Evolutionary conservation across 495 filamentous ascomycete genomes (phyloP).

Genomic region (Aspergillus ostianus): DNA sequence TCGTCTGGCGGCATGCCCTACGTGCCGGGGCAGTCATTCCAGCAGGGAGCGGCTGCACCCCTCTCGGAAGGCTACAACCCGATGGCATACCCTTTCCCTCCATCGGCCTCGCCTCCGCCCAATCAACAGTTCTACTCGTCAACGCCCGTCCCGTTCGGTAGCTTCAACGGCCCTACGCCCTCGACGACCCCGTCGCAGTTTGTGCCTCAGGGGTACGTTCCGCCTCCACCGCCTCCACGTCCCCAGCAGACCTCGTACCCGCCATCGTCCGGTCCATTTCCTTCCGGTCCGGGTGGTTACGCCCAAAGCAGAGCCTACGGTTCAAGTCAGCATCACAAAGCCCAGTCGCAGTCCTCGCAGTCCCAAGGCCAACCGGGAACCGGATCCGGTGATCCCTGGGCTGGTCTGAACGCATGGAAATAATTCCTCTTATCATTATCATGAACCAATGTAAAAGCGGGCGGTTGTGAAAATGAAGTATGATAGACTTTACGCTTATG

Average conservation of each 20-base stretch:
- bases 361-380: conserved; percentile 37
- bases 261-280: conserved; percentile 49
- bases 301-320: conserved; percentile 46
- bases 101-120: conserved; percentile 45
- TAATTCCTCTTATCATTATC: conserved; percentile 29
- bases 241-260: conserved; percentile 76
- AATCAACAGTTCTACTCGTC: conserved; percentile 44
- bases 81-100: conserved; percentile 53
- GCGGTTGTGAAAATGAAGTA: conserved; percentile 11
- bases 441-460: background rate
- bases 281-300: conserved; percentile 59
- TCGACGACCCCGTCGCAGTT: conserved; percentile 39
- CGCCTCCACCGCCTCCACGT: conserved; percentile 84
- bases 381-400: conserved; percentile 70
- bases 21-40: conserved; percentile 39
- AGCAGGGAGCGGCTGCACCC: conserved; percentile 45
- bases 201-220: conserved; percentile 81
- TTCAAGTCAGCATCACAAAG: conserved; percentile 35
- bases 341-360: conserved; percentile 47
- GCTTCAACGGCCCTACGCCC: conserved; percentile 35
- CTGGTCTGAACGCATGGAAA: conserved; percentile 84
- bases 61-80: conserved; percentile 53
- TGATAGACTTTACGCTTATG: conserved; percentile 18
- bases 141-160: conserved; percentile 35
- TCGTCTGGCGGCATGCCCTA: conserved; percentile 29